Conservation (phyloP, 805 yeast species). For the Candida incommunis region DNA sequence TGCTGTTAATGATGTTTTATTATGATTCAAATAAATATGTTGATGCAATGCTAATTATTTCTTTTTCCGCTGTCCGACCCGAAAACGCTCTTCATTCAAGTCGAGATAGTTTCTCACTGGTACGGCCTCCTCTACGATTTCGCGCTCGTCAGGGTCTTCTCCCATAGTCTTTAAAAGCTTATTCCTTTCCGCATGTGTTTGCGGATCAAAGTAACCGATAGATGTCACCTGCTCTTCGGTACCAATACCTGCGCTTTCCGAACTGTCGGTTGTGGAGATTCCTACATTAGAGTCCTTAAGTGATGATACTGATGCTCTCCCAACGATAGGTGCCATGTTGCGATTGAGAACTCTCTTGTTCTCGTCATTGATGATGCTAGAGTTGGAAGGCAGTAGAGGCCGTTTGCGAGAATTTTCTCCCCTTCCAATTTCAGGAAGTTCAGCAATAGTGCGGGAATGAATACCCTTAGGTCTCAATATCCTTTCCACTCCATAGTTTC, state of each 20-base stretch:
- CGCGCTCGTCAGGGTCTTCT: conserved; percentile 8
- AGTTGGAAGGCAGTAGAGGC: not conserved
- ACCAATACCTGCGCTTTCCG: not conserved
- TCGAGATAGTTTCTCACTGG: conserved; percentile 10
- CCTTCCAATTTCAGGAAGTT: not conserved
- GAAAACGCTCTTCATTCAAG: conserved; percentile 3
- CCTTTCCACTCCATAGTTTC: conserved; percentile 6
- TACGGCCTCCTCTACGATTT: conserved; percentile 6
- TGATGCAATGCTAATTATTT: not conserved
- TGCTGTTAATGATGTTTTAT: conserved; percentile 35
- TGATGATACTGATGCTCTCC: not conserved
- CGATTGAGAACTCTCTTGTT: not conserved
- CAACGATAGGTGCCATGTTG: not conserved
- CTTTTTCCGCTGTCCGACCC: not conserved
- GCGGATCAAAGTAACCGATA: conserved; percentile 11
- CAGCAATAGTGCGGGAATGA: conserved; percentile 2
- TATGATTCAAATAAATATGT: conserved; percentile 1
- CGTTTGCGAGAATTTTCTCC: not conserved
- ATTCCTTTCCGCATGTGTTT: conserved; percentile 9
- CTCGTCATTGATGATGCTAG: not conserved
- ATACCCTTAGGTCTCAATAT: conserved; percentile 2
- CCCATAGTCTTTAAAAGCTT: conserved; percentile 11
- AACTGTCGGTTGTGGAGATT: not conserved
- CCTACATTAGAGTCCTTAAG: not conserved
- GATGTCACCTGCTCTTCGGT: not conserved